These are phyloP conservation scores for Cyclotella cryptica DNA, from an alignment of 108 stramenopile genomes.

Conservation along the genomic window DNA sequence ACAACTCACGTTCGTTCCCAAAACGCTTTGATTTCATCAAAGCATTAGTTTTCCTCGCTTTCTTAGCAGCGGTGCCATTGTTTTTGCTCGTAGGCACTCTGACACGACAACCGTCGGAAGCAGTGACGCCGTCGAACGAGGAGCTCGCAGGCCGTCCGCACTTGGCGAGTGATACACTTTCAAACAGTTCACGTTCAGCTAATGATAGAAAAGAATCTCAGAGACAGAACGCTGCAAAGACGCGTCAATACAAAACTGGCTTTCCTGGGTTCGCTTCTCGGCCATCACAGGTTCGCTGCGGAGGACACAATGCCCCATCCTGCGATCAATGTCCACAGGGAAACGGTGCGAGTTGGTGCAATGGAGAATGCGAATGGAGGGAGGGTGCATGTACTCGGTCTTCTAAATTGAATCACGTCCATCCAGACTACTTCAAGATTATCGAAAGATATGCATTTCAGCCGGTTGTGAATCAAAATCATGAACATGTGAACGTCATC, in stretches of 20 bases:
- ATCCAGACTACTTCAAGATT: slow-evolving; percentile 49
- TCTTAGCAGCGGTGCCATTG: neutral
- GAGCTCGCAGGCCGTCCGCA: neutral
- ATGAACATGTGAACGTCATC: slow-evolving; percentile 48
- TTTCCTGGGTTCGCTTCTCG: slow-evolving; percentile 42
- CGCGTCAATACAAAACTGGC: slow-evolving; percentile 16
- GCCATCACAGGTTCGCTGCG: slow-evolving; percentile 28
- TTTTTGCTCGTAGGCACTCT: neutral
- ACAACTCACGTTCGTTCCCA: too few species aligned
- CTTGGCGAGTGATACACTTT: neutral
- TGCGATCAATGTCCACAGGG: slow-evolving; percentile 52
- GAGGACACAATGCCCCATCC: slow-evolving; percentile 46
- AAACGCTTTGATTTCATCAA: neutral
- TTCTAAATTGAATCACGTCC: slow-evolving; percentile 32
- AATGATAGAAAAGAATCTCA: neutral
- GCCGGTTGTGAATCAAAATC: slow-evolving; percentile 40
- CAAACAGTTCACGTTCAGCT: neutral
- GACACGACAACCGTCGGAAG: neutral
- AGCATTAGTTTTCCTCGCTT: neutral
- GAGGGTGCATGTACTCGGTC: slow-evolving; percentile 21
- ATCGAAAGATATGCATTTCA: slow-evolving; percentile 49
- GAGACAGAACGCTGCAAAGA: neutral
- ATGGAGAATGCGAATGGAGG: slow-evolving; percentile 51
- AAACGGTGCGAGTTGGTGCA: slow-evolving; percentile 51
- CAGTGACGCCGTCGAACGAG: neutral